Base-by-base conservation (phyloP, 805 yeast genomes). In the Torulaspora franciscae region DNA sequence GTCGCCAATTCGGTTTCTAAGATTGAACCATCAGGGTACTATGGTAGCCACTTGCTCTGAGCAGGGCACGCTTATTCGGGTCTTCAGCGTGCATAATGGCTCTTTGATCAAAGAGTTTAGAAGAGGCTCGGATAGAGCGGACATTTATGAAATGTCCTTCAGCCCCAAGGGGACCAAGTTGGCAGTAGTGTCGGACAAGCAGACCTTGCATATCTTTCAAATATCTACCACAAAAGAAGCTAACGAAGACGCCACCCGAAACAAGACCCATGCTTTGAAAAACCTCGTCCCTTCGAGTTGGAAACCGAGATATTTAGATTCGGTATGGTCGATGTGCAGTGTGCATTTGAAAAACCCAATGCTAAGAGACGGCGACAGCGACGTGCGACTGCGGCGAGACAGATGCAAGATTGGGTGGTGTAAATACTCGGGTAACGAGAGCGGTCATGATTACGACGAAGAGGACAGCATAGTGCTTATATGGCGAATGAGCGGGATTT, bases 321-420 rank as follows among this genome's bases (percentile, higher is more conserved):
- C 91, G 1, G 83, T 85, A 11, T 90, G 96, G 96, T 82, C 93
- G 32, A 86, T 84, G 67, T 86, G 87, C 41, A 83, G 91, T 0
- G 71, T 79, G 11, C 83, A 85, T 55, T 62, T 77, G 33, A 59
- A 59, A 23, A 57, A 61, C 32, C 63, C 65, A 3, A 36, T 50
- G 33, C 37, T 51, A 34, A 50, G 48, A 29, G 61, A 57, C 27
- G 49, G 47, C 26, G 62, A 58, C 29, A 54, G 54, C 53, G 58
- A 49, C 25, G 44, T 49, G 24, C 52, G 52, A 15, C 51, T 55
- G 40, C 44, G 50, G 26, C 48, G 42, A 7, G 67, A 67, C 33
- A 51, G 59, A 25, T 63, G 67, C 47, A 52, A 56, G 36, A 52
- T 63, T 17, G 61, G 64, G 11, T 63, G 67, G 67, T 58, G 61